These are phyloP conservation scores for Proliferodiscus dingleyae DNA, from an alignment of 2,329 filamentous ascomycete genomes.

Conservation along the genomic window DNA sequence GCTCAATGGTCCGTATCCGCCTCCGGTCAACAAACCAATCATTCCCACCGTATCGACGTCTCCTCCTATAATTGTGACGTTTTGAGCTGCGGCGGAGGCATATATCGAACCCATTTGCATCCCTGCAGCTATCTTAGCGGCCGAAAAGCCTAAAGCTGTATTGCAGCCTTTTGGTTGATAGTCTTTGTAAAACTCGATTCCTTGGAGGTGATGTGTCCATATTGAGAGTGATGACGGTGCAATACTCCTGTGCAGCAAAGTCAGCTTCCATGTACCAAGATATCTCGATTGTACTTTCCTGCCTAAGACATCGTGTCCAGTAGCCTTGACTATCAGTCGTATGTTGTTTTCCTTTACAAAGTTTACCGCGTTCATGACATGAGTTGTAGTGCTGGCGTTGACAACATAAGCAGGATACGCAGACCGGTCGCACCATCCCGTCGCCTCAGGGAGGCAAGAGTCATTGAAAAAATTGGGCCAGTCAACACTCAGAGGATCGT, in stretches of 20 bases:
- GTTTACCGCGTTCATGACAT: constrained; percentile 29
- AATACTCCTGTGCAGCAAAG: constrained; percentile 15
- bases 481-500: constrained; percentile 35
- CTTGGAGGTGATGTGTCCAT: constrained; percentile 47
- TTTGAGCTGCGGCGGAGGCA: constrained; percentile 37
- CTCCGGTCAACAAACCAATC: constrained; percentile 57
- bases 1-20: constrained; percentile 52
- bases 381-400: constrained; percentile 20
- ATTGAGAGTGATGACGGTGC: constrained; percentile 47
- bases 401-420: constrained; percentile 40
- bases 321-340: constrained; percentile 39
- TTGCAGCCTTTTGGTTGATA: constrained; percentile 41
- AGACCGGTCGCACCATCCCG: constrained; percentile 34
- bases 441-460: constrained; percentile 42
- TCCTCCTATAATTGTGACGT: constrained; percentile 50
- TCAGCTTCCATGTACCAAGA: background rate
- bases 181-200: constrained; percentile 35
- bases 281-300: constrained; percentile 11
- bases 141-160: constrained; percentile 40
- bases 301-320: constrained; percentile 38
- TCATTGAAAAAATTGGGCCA: constrained; percentile 45
- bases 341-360: constrained; percentile 34
- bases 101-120: constrained; percentile 47
- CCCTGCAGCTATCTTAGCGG: constrained; percentile 50
- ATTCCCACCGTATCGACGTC: constrained; percentile 51